phyloP scores from a whole-genome alignment of 768 basidiomycete genomes.

The Tulasnella sp. region DNA sequence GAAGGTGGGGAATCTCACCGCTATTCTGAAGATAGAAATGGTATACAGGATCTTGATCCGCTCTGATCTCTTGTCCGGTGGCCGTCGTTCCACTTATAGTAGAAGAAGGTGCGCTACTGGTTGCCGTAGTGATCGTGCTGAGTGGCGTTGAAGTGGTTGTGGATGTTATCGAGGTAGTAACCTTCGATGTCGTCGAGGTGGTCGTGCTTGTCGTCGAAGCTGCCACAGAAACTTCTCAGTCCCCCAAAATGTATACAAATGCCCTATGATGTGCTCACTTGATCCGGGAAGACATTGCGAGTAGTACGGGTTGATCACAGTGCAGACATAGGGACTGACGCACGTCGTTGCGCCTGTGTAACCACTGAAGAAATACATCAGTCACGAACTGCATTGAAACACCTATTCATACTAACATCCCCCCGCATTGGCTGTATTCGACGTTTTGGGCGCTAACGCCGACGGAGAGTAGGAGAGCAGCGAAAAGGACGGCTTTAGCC shows the following conservation, averaged over 20 bases:
- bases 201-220: constrained; percentile 10
- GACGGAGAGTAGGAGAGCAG: not conserved
- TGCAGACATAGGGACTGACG: constrained; percentile 2
- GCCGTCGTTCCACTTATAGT: constrained; percentile 19
- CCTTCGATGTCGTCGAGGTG: not conserved
- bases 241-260: constrained; percentile 22
- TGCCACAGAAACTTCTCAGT: constrained; percentile 22
- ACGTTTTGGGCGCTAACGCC: constrained; percentile 2
- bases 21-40: constrained; percentile 46
- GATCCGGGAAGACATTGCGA: constrained; percentile 13
- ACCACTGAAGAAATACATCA: not conserved
- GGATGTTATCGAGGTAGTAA: not conserved
- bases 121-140: constrained; percentile 17
- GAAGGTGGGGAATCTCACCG: constrained; percentile 26
- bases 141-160: not conserved
- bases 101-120: constrained; percentile 17
- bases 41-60: constrained; percentile 41
- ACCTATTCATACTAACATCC: constrained; percentile 2
- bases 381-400: too few relatives aligned
- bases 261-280: constrained; percentile 12
- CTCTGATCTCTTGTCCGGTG: constrained; percentile 38
- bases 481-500: not conserved
- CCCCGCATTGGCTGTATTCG: not conserved
- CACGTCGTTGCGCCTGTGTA: constrained; percentile 15
- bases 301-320: constrained; percentile 3